Conservation (phyloP, 2,329 filamentous ascomycete species). For the Colletotrichum lupini region DNA sequence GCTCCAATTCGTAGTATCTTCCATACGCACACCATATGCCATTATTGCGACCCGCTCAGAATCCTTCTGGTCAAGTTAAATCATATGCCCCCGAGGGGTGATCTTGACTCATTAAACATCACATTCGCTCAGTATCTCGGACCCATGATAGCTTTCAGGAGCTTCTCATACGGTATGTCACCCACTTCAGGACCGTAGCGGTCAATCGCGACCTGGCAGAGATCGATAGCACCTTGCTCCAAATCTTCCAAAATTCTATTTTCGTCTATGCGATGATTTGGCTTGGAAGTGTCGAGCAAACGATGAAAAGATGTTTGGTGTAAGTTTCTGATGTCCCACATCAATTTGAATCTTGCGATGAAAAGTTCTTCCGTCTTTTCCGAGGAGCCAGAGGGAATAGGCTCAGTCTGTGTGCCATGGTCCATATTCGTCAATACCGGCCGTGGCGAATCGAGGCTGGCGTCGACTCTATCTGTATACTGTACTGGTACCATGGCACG, state of each 20-base stretch:
- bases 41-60: background rate
- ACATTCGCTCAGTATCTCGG: background rate
- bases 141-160: constrained; percentile 4
- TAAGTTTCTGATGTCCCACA: constrained; percentile 10
- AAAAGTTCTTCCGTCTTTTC: constrained; percentile 7
- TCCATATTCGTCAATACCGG: background rate
- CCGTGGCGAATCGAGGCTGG: no score
- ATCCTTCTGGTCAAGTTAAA: background rate
- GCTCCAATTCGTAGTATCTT: background rate
- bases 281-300: background rate
- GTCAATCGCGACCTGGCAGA: constrained; percentile 11
- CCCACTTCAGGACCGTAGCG: background rate
- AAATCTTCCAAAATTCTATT: background rate
- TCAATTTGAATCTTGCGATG: constrained; percentile 5
- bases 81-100: background rate
- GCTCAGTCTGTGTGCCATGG: background rate
- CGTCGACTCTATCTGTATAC: background rate
- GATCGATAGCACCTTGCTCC: background rate
- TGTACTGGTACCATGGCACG: background rate
- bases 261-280: background rate
- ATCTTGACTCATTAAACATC: no score
- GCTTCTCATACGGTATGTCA: constrained; percentile 14
- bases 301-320: background rate
- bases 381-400: background rate
- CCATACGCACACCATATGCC: background rate